Conservation (phyloP, 1,284 basidiomycete genomes). For the Mycosarcoma mackinlayi region DNA sequence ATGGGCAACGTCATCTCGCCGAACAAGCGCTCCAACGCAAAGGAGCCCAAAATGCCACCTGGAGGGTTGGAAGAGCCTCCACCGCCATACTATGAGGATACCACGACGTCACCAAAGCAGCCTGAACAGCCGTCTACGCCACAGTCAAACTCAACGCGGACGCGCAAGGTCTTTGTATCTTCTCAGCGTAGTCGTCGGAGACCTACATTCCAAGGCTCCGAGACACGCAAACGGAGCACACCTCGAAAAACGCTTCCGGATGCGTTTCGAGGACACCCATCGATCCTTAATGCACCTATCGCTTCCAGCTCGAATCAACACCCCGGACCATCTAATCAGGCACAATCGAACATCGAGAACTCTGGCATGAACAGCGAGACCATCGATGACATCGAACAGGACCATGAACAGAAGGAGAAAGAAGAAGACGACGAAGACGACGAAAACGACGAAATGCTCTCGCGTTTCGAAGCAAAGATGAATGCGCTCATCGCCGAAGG, state of each 20-base stretch:
- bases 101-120: conserved; percentile 1
- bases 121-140: conserved; percentile 15
- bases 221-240: conserved; percentile 30
- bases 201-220: conserved; percentile 36
- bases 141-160: conserved; percentile 16
- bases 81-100: conserved; percentile 44
- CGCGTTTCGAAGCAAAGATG: conserved; percentile 52
- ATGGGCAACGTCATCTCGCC: conserved; percentile 31
- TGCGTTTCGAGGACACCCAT: conserved; percentile 3
- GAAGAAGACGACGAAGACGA: conserved; percentile 28
- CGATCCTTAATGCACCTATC: neutral
- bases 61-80: conserved; percentile 46
- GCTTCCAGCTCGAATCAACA: conserved; percentile 1
- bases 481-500: conserved; percentile 52
- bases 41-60: conserved; percentile 9
- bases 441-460: conserved; percentile 49
- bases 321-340: neutral
- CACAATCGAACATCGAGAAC: too few species aligned
- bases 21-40: conserved; percentile 6
- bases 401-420: neutral
- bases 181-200: conserved; percentile 34
- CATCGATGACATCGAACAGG: neutral
- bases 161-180: conserved; percentile 48
- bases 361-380: neutral
- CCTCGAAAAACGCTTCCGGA: conserved; percentile 23